Evolutionary conservation across 2,329 filamentous ascomycete genomes (phyloP).

Genomic region (Coniochaeta sp.): DNA sequence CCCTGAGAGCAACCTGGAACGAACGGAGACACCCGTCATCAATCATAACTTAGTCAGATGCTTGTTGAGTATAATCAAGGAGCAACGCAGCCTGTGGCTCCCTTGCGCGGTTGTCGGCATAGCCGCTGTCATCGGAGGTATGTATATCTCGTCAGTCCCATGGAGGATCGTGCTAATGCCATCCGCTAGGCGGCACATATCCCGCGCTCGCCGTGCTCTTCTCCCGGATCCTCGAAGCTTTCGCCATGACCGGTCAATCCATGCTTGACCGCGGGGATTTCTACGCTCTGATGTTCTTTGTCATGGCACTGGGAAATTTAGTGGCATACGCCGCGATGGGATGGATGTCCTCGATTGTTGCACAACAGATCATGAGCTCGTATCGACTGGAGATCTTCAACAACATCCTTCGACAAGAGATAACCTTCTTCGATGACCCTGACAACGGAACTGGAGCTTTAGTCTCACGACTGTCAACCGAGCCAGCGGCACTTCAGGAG

Average conservation of each 20-base stretch:
- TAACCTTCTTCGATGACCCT: conserved; percentile 35
- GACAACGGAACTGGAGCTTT: conserved; percentile 30
- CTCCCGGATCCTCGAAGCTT: conserved; percentile 9
- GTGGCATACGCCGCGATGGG: conserved; percentile 32
- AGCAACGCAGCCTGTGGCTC: conserved; percentile 6
- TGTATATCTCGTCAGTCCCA: neutral
- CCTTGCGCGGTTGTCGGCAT: neutral
- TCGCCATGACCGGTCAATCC: conserved; percentile 6
- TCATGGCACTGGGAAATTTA: conserved; percentile 39
- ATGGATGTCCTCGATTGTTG: conserved; percentile 16
- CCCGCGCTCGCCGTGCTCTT: conserved; percentile 33
- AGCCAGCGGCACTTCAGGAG: conserved; percentile 41
- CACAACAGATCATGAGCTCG: conserved; percentile 21
- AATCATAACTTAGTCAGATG: conserved; percentile 6
- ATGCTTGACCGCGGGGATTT: conserved; percentile 33
- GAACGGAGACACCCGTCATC: neutral
- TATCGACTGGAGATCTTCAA: conserved; percentile 36
- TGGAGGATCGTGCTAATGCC: neutral
- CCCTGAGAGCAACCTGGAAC: neutral
- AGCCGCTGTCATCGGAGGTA: conserved; percentile 7
- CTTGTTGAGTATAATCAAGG: conserved; percentile 4
- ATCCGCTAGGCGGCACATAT: conserved; percentile 24
- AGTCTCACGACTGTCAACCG: conserved; percentile 26
- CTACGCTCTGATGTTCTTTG: conserved; percentile 49
- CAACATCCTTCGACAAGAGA: conserved; percentile 47